Percentiles rank a stretch among this genome's conserved stretches.
Conservation (phyloP, 345 rosid genomes). For the Turritis glabra region DNA sequence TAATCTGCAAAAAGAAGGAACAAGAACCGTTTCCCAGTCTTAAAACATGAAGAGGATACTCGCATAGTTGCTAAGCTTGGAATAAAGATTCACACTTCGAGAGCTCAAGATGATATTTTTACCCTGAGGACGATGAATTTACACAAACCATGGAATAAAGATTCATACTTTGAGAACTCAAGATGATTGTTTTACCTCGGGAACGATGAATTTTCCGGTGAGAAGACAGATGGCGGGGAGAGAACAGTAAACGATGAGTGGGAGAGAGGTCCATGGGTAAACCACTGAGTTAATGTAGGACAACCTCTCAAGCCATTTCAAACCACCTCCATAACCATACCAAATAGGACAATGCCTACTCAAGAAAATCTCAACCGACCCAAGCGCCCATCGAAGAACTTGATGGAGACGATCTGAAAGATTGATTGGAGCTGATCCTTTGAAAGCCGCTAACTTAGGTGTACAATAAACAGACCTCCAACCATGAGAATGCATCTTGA, state of each 20-base stretch:
- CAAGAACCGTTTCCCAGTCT: neutral
- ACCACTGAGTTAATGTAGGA: conserved; percentile 95
- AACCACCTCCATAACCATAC: conserved; percentile 99
- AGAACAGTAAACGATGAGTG: conserved; percentile 91
- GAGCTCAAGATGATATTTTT: neutral
- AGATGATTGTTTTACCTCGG: conserved; percentile 65
- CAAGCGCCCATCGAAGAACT: conserved; percentile 99
- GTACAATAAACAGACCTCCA: conserved; percentile 99
- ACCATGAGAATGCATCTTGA: conserved; percentile 99
- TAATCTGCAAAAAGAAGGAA: conserved; percentile 59
- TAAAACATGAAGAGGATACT: conserved; percentile 72
- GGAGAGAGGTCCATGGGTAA: conserved; percentile 95
- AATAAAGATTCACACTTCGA: conserved; percentile 10
- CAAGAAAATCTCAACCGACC: conserved; percentile 95
- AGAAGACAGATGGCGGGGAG: conserved; percentile 97
- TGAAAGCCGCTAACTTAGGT: conserved; percentile 83
- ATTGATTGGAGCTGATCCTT: conserved; percentile 97
- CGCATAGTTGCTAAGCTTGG: conserved; percentile 94
- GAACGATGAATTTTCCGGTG: conserved; percentile 93
- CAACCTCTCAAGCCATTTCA: conserved; percentile 93
- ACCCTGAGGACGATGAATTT: neutral
- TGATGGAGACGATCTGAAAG: conserved; percentile 96
- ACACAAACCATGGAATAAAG: neutral
- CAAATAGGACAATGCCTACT: conserved; percentile 98
- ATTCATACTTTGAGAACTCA: neutral